Conservation (phyloP, 805 yeast species). For the Zygosaccharomyces gambellarensis region DNA sequence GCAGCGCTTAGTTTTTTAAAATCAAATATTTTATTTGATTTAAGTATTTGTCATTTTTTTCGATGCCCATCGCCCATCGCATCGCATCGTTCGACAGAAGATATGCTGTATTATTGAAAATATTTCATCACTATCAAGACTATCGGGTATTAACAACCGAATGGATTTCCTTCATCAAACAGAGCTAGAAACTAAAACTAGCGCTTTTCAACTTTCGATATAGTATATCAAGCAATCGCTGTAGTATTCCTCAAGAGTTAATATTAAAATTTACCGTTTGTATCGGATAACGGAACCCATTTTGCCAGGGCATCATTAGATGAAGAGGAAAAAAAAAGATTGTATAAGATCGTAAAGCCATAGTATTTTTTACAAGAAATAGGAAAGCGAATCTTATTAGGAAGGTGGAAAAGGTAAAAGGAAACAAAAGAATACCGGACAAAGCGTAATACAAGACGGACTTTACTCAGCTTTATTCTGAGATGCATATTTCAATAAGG, state of each 20-base stretch:
- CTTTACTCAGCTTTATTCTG: no score
- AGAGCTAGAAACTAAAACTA: background rate
- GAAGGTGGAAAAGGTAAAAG: background rate
- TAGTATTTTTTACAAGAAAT: background rate
- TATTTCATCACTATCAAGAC: constrained; percentile 1
- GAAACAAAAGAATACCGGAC: background rate
- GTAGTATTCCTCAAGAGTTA: background rate
- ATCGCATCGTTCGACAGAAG: constrained; percentile 1
- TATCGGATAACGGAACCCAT: background rate
- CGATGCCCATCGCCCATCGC: constrained; percentile 1
- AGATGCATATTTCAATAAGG: no score
- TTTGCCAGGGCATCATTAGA: background rate
- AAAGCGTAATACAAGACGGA: no score
- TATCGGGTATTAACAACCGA: constrained; percentile 6
- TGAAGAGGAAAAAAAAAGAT: background rate
- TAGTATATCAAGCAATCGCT: background rate
- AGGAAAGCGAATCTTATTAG: background rate
- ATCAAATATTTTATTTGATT: background rate
- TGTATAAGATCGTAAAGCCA: background rate
- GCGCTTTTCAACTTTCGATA: background rate
- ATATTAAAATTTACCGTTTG: background rate
- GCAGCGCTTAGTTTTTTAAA: no score
- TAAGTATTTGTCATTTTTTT: background rate
- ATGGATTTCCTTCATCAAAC: background rate
- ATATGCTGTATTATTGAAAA: background rate